Evolutionary conservation across 352 stramenopile species (phyloP).

Genomic region (Globisporangium camurandrum): DNA sequence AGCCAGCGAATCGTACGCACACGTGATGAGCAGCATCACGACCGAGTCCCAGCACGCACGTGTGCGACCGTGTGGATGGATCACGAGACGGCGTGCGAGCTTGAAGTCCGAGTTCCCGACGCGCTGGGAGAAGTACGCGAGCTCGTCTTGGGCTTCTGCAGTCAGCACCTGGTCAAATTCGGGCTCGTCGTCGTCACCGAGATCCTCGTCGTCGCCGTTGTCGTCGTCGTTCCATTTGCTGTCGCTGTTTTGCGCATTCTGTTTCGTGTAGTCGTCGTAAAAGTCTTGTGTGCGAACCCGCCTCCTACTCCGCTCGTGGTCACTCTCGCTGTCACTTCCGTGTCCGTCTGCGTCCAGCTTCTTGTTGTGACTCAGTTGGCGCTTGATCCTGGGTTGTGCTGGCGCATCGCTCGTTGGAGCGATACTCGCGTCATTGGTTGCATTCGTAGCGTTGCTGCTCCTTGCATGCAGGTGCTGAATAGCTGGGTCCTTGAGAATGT

Average conservation of each 20-base stretch:
- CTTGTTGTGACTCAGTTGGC: constrained; percentile 4
- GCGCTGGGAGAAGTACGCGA: constrained; percentile 56
- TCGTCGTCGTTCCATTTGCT: constrained; percentile 1
- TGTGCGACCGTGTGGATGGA: constrained; percentile 57
- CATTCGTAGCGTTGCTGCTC: not conserved
- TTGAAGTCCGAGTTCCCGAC: constrained; percentile 41
- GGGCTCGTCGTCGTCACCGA: constrained; percentile 14
- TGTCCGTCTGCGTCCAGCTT: not conserved
- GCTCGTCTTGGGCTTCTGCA: constrained; percentile 48
- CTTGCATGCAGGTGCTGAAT: not conserved
- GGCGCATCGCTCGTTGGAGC: not conserved
- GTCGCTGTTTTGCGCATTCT: no score
- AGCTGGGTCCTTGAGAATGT: not conserved
- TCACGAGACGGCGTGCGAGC: constrained; percentile 27
- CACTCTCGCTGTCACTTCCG: not conserved
- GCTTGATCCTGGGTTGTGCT: constrained; percentile 1
- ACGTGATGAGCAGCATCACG: constrained; percentile 48
- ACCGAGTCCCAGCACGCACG: constrained; percentile 56
- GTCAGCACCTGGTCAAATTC: constrained; percentile 8
- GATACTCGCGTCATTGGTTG: not conserved
- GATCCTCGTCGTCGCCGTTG: constrained; percentile 8
- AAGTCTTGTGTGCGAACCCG: not conserved
- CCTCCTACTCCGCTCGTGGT: not conserved
- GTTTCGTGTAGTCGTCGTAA: constrained; percentile 6
- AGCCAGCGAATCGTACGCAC: constrained; percentile 18